Conservation (phyloP, 2,329 filamentous ascomycete species). For the Juglanconis sp. region DNA sequence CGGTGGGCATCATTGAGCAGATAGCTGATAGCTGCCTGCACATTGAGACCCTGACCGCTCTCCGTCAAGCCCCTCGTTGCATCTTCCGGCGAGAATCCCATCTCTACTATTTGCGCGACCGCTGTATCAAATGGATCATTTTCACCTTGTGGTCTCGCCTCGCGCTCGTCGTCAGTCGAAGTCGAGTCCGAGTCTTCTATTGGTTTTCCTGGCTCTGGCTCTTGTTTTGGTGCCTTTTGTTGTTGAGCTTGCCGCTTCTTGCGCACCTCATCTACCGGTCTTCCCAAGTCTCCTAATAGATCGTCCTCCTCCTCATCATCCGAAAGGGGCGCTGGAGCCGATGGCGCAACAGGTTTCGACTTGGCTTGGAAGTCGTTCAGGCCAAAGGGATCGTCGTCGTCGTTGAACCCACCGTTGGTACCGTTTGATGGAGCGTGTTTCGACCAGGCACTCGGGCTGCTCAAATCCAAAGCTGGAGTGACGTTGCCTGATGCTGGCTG, state of each 20-base stretch:
- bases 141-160: slow-evolving; percentile 30
- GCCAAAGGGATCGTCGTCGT: slow-evolving; percentile 89
- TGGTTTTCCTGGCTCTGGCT: slow-evolving; percentile 51
- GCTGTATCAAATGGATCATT: slow-evolving; percentile 72
- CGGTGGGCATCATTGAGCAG: slow-evolving; percentile 87
- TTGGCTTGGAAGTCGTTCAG: slow-evolving; percentile 60
- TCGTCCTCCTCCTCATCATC: slow-evolving; percentile 56
- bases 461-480: slow-evolving; percentile 51
- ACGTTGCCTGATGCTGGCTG: slow-evolving; percentile 39
- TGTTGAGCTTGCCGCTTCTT: slow-evolving; percentile 33
- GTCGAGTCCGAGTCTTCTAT: slow-evolving; percentile 50
- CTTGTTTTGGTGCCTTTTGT: slow-evolving; percentile 23
- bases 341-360: slow-evolving; percentile 17
- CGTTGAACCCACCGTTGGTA: slow-evolving; percentile 41
- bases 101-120: slow-evolving; percentile 86
- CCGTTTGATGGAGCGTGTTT: slow-evolving; percentile 30
- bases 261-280: slow-evolving; percentile 61
- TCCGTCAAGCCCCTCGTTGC: slow-evolving; percentile 76
- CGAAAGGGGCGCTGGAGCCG: slow-evolving; percentile 26
- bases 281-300: slow-evolving; percentile 61
- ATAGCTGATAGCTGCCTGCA: slow-evolving; percentile 85
- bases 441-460: slow-evolving; percentile 53
- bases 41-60: slow-evolving; percentile 74
- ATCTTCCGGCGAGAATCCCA: slow-evolving; percentile 86
- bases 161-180: slow-evolving; percentile 40